Evolutionary conservation across 192 early-diverging fungal genomes (phyloP), one percentile per base, ranked within the genome.

Genomic region (Coemansia sp.): DNA sequence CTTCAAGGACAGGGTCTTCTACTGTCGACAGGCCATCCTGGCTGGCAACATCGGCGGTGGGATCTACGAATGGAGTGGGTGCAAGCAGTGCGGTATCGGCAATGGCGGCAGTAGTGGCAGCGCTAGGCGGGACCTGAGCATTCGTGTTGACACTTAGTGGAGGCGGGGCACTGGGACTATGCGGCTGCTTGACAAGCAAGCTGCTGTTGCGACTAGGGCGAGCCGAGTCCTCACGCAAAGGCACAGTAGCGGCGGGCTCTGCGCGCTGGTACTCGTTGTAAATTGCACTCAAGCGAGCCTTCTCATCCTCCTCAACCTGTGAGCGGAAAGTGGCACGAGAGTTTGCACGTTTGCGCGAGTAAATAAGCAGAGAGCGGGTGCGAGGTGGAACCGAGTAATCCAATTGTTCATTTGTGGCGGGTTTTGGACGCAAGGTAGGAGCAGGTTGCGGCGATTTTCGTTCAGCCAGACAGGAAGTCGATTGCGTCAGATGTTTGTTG

Each of bases 221-320:
- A 20, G 36, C 63, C 20, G 72, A 68, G 63, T 65, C 62, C 3
- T 62, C 64, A 34, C 53, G 64, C 5, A 52, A 15, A 16, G 68
- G 75, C 61, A 62, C 65, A 33, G 39, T 31, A 15, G 46, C 73
- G 58, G 68, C 43, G 31, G 62, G 49, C 52, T 16, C 53, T 7
- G 31, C 62, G 50, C 68, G 55, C 71, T 81, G 71, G 38, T 81
- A 73, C 53, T 76, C 72, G 44, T 33, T 68, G 66, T 71, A 74
- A 20, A 82, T 82, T 7, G 69, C 65, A 24, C 62, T 71, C 16
- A 78, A 71, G 18, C 72, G 68, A 38, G 75, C 72, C 72, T 78
- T 78, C 27, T 77, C 80, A n/a, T 66, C 66, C 24, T 76, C 72
- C 64, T 77, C 80, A 58, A 78, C 70, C 80, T 82, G 80, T 52